Conservation (phyloP, 2,329 filamentous ascomycete species). For the Xylaria sp. region DNA sequence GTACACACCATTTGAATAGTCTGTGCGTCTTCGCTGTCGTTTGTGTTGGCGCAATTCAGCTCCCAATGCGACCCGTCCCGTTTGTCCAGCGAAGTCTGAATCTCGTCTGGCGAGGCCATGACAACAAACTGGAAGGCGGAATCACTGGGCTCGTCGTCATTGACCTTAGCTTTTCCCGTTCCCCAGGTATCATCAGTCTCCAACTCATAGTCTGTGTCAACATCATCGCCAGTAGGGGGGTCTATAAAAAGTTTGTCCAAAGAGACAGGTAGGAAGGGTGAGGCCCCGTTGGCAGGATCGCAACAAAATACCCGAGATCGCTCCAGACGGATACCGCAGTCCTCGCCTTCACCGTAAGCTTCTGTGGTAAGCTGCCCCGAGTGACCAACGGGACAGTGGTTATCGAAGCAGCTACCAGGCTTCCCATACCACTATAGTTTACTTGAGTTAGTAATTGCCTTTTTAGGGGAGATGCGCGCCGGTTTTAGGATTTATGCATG, state of each 20-base stretch:
- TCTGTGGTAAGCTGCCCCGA: slow-evolving; percentile 46
- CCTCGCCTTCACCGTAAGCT: slow-evolving; percentile 44
- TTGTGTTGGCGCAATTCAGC: slow-evolving; percentile 50
- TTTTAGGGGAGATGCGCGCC: too few species aligned
- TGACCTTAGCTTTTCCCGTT: neutral
- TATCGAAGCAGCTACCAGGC: slow-evolving; percentile 50
- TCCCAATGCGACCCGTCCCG: slow-evolving; percentile 60
- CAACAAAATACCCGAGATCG: slow-evolving; percentile 51
- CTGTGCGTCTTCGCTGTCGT: slow-evolving; percentile 48
- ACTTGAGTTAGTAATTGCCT: too few species aligned
- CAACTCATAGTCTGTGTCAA: slow-evolving; percentile 49
- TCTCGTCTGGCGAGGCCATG: slow-evolving; percentile 49
- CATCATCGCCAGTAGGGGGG: slow-evolving; percentile 48
- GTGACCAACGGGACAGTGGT: slow-evolving; percentile 47
- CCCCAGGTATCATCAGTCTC: slow-evolving; percentile 47
- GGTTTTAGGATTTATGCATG: too few species aligned
- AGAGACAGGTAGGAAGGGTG: slow-evolving; percentile 52
- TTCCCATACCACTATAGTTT: slow-evolving; percentile 49
- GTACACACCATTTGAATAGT: slow-evolving; percentile 54
- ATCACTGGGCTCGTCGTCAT: slow-evolving; percentile 46
- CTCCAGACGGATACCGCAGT: slow-evolving; percentile 37
- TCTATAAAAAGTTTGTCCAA: slow-evolving; percentile 52
- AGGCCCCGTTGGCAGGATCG: slow-evolving; percentile 45
- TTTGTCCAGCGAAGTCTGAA: slow-evolving; percentile 53
- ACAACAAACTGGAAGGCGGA: slow-evolving; percentile 51